A percentile compares a stretch with the other conserved stretches of the same genome.
Conservation (phyloP, 2,329 filamentous ascomycete species). For the Epichloe amarillans region DNA sequence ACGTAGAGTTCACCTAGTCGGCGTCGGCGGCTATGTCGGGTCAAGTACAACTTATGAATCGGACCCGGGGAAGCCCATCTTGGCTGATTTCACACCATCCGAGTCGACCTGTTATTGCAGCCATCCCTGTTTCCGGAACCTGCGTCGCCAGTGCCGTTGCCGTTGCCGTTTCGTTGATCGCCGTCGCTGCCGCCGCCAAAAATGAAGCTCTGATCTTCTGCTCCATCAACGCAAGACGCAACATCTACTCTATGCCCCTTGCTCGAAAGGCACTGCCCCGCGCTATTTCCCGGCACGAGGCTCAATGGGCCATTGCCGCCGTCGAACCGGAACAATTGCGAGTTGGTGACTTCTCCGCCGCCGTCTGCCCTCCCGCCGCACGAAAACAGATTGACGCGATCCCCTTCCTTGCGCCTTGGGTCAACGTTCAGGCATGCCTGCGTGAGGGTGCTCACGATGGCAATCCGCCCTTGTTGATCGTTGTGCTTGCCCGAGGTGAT, state of each 20-base stretch:
- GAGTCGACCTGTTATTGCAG: no score
- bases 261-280: conserved; percentile 28
- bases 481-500: conserved; percentile 39
- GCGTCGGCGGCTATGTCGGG: no score
- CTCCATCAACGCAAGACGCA: neutral
- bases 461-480: conserved; percentile 28
- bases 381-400: conserved; percentile 42
- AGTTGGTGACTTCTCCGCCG: conserved; percentile 33
- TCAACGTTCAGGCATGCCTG: conserved; percentile 48
- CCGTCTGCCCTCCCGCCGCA: conserved; percentile 46
- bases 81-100: no score
- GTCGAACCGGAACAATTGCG: conserved; percentile 37
- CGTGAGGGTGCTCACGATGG: conserved; percentile 43
- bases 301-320: conserved; percentile 27
- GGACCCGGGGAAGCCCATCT: no score
- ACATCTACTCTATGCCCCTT: conserved; percentile 22
- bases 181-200: neutral
- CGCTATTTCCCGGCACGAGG: conserved; percentile 32
- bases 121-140: no score
- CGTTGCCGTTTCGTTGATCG: neutral
- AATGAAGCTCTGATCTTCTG: conserved; percentile 1
- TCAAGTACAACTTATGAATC: no score
- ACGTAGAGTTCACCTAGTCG: no score
- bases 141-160: neutral
- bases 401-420: conserved; percentile 10